Evolutionary conservation across 2,329 filamentous ascomycete species (phyloP), one percentile per base, ranked within the genome.

Genomic region (Lachnellula subtilissima): DNA sequence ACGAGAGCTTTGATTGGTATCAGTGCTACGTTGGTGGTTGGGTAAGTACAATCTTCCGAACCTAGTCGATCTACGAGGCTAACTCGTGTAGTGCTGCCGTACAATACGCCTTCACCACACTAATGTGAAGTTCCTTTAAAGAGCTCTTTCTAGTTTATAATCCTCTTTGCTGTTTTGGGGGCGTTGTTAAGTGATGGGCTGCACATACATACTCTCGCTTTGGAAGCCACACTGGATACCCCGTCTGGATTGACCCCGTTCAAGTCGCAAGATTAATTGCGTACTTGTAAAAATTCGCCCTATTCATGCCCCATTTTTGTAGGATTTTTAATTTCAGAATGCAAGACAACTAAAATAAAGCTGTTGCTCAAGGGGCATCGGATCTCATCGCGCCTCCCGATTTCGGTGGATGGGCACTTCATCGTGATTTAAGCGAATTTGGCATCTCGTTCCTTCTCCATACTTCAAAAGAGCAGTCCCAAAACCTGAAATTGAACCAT

Each of bases 1-100:
- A 90, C 86, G 73, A 84, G 91, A 69, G 91, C 94, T 48, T 77
- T 96, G 59, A 81, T 96, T 61, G 93, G 94, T 56, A 83, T 97
- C 52, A 89, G 87, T 60, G 91, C 91, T 56, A 94, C 90, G 48
- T 80, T 97, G 71, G 90, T 89, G 55, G 82, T 97, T 72, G 92
- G 92, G 94, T 97, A 83, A 77, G 91, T 37, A 5, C 8, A 36
- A 17, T 39, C 37, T 43, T 8, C 28, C 8, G 7, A 25, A 4
- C 19, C n/a, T 35, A 32, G 8, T 5, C 3, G 17, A 39, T 23
- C 23, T 15, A 11, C 11, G 25, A 48, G 50, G 46, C 65, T 66
- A 59, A 66, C 50, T 4, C 19, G 46, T 19, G 8, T 55, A 71
- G 69, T 58, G 69, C 68, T 48, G 65, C 67, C 25, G 68, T 71